These are phyloP conservation scores for Paraleonurus japonicus DNA, from an alignment of 257 asterid species.

Conservation along the genomic window DNA sequence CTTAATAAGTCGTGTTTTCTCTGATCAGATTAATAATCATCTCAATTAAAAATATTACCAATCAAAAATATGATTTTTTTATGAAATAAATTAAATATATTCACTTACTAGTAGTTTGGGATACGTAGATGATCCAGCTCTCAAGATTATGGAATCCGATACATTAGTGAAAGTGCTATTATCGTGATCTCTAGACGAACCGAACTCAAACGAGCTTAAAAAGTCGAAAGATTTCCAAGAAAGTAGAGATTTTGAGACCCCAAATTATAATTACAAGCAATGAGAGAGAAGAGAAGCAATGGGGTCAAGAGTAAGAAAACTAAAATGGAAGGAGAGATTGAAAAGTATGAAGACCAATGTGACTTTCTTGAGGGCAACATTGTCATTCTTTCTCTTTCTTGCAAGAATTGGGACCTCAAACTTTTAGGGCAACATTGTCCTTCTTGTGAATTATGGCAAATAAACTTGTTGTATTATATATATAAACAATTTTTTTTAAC, in stretches of 20 bases:
- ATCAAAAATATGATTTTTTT: no score
- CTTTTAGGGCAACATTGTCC: not conserved
- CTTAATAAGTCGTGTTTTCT: conserved; percentile 24
- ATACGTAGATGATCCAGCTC: not conserved
- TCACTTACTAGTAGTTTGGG: conserved; percentile 18
- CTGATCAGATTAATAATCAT: no score
- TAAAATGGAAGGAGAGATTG: conserved; percentile 32
- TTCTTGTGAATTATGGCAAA: not conserved
- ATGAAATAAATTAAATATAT: no score
- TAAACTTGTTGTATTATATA: not conserved
- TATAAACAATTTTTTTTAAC: not conserved
- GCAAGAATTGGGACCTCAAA: not conserved
- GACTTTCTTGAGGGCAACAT: conserved; percentile 38
- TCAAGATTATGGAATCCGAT: conserved; percentile 18
- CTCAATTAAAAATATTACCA: no score
- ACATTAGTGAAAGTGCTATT: not conserved
- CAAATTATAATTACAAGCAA: conserved; percentile 32
- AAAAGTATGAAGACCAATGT: conserved; percentile 33
- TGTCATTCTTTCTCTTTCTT: conserved; percentile 1
- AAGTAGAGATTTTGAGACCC: conserved; percentile 24
- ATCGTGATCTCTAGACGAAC: not conserved
- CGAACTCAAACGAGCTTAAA: conserved; percentile 24
- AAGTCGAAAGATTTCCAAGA: conserved; percentile 32
- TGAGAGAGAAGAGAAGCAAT: conserved; percentile 33
- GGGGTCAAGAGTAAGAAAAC: conserved; percentile 38